Evolutionary conservation across 257 asterid genomes (phyloP).

Genomic region (Cruciata laevipes): DNA sequence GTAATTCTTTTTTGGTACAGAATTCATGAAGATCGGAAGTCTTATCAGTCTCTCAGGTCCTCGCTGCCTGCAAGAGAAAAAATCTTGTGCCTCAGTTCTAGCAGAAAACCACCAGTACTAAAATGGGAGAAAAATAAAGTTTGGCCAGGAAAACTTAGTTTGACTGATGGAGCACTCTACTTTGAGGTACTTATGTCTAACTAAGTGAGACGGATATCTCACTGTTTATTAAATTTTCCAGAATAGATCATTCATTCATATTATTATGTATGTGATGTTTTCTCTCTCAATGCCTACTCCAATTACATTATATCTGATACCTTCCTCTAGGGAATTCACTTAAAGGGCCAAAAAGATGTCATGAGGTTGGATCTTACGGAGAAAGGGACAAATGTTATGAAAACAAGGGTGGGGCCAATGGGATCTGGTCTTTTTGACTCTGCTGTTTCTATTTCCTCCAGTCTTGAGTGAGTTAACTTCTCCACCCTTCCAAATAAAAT

Average conservation of each 20-base stretch:
- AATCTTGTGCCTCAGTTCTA: slow-evolving; percentile 75
- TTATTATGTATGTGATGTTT: not conserved
- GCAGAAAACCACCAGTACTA: slow-evolving; percentile 88
- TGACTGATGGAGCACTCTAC: slow-evolving; percentile 83
- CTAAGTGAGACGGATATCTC: not conserved
- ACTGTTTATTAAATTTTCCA: not conserved
- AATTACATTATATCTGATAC: slow-evolving; percentile 2
- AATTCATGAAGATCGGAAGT: slow-evolving; percentile 82
- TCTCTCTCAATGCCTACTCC: not conserved
- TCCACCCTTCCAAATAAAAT: slow-evolving; percentile 26
- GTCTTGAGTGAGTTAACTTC: slow-evolving; percentile 97
- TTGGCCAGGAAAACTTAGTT: slow-evolving; percentile 91
- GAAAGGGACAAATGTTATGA: slow-evolving; percentile 46
- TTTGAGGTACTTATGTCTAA: slow-evolving; percentile 59
- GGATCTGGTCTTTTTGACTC: slow-evolving; percentile 91
- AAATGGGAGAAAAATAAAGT: slow-evolving; percentile 87
- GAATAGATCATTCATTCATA: not conserved
- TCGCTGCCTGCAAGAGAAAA: slow-evolving; percentile 43
- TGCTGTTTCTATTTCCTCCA: slow-evolving; percentile 68
- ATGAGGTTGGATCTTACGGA: slow-evolving; percentile 71
- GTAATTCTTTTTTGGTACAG: slow-evolving; percentile 34
- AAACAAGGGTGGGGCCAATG: slow-evolving; percentile 85
- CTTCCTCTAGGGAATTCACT: slow-evolving; percentile 52
- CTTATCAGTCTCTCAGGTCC: slow-evolving; percentile 44
- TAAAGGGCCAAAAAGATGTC: slow-evolving; percentile 44